Conservation (phyloP, 345 rosid species). For the Heritiera fomes region DNA sequence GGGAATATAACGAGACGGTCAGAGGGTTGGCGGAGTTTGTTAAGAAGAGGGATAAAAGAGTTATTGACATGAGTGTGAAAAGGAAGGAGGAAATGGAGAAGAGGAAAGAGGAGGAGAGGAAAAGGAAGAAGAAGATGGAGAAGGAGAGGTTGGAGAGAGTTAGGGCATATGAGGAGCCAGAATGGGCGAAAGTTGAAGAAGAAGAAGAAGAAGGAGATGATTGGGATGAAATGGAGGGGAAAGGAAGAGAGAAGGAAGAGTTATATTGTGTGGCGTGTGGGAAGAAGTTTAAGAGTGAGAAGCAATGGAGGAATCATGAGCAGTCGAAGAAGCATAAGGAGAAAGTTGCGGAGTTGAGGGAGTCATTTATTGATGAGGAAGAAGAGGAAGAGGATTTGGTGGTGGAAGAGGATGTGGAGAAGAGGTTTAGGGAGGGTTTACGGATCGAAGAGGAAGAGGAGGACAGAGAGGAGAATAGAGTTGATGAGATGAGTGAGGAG, state of each 20-base stretch:
- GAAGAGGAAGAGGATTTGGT: conserved; percentile 37
- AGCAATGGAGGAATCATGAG: conserved; percentile 97
- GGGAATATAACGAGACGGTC: conserved; percentile 79
- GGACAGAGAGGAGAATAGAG: conserved; percentile 31
- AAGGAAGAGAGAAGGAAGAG: conserved; percentile 43
- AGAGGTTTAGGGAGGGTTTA: conserved; percentile 50
- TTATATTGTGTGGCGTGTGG: conserved; percentile 83
- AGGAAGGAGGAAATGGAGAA: conserved; percentile 66
- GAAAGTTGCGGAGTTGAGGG: conserved; percentile 77
- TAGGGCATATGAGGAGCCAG: conserved; percentile 59
- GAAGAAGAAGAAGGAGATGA: conserved; percentile 40
- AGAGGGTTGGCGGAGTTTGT: conserved; percentile 80
- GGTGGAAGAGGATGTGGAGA: conserved; percentile 36
- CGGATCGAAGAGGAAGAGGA: conserved; percentile 33
- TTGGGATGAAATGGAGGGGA: conserved; percentile 43
- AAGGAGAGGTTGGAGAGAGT: conserved; percentile 66
- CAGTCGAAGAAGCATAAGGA: conserved; percentile 98
- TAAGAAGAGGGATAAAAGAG: conserved; percentile 95
- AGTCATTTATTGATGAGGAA: conserved; percentile 51
- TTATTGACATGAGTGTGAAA: conserved; percentile 71
- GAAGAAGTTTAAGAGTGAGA: conserved; percentile 91
- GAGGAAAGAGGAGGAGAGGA: conserved; percentile 60
- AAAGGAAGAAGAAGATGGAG: conserved; percentile 64
- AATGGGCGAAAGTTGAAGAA: conserved; percentile 57
- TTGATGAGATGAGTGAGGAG: conserved; percentile 32